A percentile compares a stretch with the other conserved stretches of the same genome.
These are phyloP conservation scores for Tetraselmis chui DNA, from an alignment of 139 green algal species.

Conservation along the genomic window DNA sequence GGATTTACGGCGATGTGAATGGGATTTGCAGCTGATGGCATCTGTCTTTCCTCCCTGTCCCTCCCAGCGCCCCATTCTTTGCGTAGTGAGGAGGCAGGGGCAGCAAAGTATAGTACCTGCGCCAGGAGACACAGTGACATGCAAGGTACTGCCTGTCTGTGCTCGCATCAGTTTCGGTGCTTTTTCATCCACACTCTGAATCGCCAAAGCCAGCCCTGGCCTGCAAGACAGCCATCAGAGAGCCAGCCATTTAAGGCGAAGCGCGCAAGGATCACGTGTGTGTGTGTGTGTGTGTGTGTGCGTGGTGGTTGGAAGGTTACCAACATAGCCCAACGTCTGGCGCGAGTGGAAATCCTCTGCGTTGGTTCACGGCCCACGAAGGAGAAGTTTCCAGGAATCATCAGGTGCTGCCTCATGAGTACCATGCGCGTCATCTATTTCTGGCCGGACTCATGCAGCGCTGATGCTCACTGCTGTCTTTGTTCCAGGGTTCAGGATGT, in stretches of 20 bases:
- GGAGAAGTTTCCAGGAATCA: constrained; percentile 57
- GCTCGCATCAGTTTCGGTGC: neutral
- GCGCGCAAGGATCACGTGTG: neutral
- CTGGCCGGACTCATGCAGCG: too few relatives aligned
- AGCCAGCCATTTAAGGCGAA: neutral
- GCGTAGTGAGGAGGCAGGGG: constrained; percentile 21
- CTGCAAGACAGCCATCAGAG: neutral
- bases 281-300: neutral
- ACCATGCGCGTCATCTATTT: too few relatives aligned
- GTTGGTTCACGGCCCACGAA: constrained; percentile 46
- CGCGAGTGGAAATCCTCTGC: constrained; percentile 55
- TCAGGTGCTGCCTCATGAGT: constrained; percentile 33
- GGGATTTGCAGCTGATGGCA: neutral
- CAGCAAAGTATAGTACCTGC: constrained; percentile 23
- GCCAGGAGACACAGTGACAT: constrained; percentile 34
- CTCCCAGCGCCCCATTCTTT: constrained; percentile 20
- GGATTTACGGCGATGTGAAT: neutral
- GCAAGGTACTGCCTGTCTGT: constrained; percentile 14
- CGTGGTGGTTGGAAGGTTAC: constrained; percentile 26
- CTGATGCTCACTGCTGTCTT: too few relatives aligned
- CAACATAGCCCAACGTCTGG: constrained; percentile 35
- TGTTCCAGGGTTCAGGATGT: constrained; percentile 72
- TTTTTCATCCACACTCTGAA: neutral
- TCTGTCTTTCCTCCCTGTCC: neutral
- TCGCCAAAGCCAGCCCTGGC: neutral